These are phyloP conservation scores for Cyberlindnera subsufficiens DNA, from an alignment of 805 yeast species.

Conservation along the genomic window DNA sequence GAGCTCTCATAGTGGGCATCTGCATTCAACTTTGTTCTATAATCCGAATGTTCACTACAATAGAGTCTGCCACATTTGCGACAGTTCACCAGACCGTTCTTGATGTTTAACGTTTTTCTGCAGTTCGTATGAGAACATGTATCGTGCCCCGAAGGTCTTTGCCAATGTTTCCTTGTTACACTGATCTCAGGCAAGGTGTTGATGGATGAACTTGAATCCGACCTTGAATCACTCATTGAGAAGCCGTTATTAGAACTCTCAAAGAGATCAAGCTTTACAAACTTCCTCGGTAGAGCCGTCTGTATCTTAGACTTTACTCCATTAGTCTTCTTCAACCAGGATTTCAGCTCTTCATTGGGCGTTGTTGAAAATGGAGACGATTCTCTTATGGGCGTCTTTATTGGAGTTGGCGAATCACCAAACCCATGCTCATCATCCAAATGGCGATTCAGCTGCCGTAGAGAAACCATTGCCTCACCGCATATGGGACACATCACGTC, in stretches of 20 bases:
- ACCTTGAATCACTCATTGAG: conserved; percentile 13
- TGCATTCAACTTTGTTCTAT: conserved; percentile 43
- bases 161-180: conserved; percentile 54
- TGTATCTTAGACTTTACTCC: conserved; percentile 33
- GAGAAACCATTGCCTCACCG: conserved; percentile 46
- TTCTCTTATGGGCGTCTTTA: background rate
- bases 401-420: conserved; percentile 7
- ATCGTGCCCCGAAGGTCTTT: conserved; percentile 37
- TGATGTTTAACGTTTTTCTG: conserved; percentile 35
- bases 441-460: conserved; percentile 58
- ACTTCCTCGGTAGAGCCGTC: conserved; percentile 30
- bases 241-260: conserved; percentile 29
- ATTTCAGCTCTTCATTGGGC: conserved; percentile 31
- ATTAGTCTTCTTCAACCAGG: conserved; percentile 38
- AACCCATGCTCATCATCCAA: conserved; percentile 61
- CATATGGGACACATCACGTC: conserved; percentile 63
- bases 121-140: conserved; percentile 39
- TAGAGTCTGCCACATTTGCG: conserved; percentile 69
- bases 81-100: conserved; percentile 62
- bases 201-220: conserved; percentile 8
- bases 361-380: conserved; percentile 6
- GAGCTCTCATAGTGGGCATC: conserved; percentile 40
- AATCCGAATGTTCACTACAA: conserved; percentile 60
- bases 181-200: conserved; percentile 21
- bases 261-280: conserved; percentile 42